phyloP scores from a whole-genome alignment of 257 asterid genomes.

The Dorcoceras hygrometricum region DNA sequence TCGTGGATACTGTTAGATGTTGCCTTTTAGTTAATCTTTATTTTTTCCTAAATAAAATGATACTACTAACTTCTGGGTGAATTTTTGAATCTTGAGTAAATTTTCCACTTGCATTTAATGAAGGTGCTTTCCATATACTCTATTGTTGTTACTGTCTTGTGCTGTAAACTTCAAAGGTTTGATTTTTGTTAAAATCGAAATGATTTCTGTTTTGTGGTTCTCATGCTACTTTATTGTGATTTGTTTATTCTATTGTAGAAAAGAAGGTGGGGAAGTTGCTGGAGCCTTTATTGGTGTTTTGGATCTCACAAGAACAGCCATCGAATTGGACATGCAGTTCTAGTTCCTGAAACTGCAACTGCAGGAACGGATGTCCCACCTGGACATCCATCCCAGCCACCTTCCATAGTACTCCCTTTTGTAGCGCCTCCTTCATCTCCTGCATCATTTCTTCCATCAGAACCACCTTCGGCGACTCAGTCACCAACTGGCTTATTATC shows the following conservation, averaged over 20 bases:
- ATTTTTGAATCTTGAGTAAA: background rate
- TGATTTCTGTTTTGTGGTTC: background rate
- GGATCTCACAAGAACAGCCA: constrained; percentile 57
- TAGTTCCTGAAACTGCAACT: constrained; percentile 56
- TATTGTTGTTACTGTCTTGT: background rate
- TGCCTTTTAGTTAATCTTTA: background rate
- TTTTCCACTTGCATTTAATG: background rate
- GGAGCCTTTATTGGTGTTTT: constrained; percentile 79
- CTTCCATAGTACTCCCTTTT: constrained; percentile 65
- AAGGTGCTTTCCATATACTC: background rate
- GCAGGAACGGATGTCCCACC: constrained; percentile 40
- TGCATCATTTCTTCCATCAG: constrained; percentile 82
- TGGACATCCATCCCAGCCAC: constrained; percentile 45
- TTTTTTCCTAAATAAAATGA: background rate
- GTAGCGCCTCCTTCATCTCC: constrained; percentile 97
- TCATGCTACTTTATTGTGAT: background rate
- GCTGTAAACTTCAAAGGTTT: background rate
- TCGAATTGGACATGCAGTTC: constrained; percentile 73
- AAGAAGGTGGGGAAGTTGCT: constrained; percentile 80
- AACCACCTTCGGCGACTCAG: constrained; percentile 71
- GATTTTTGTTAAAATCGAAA: background rate
- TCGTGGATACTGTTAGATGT: constrained; percentile 5
- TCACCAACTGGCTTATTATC: constrained; percentile 70
- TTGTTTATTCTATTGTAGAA: constrained; percentile 41
- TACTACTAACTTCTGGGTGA: background rate